Conservation (phyloP, 176 grass and related monocot genomes). For the Alloteropsis semialata region DNA sequence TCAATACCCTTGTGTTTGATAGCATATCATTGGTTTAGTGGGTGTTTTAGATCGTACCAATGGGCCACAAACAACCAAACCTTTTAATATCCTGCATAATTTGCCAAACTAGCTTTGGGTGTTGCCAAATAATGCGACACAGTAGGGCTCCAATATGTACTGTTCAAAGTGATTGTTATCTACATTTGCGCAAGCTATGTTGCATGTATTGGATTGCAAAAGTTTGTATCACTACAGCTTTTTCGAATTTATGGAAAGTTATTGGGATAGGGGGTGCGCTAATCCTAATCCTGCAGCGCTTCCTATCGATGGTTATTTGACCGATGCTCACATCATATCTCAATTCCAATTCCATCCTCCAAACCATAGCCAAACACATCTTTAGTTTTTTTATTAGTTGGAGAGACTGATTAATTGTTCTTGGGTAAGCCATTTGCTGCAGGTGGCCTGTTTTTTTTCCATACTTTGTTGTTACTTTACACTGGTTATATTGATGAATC, state of each 20-base stretch:
- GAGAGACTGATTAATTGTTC: slow-evolving; percentile 13
- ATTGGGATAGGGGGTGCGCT: background rate
- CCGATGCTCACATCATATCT: background rate
- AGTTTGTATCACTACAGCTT: background rate
- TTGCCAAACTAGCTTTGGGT: background rate
- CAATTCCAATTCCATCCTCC: background rate
- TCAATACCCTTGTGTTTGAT: background rate
- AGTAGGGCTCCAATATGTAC: background rate
- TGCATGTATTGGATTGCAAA: background rate
- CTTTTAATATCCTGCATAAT: background rate
- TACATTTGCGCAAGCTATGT: background rate
- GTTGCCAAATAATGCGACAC: background rate
- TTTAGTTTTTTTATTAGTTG: background rate
- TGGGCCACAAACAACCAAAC: background rate
- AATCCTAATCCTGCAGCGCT: background rate
- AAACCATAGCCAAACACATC: background rate
- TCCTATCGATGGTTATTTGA: background rate
- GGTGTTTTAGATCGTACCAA: background rate
- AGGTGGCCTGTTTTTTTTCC: background rate
- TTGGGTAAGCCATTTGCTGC: background rate
- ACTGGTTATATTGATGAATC: slow-evolving; percentile 7
- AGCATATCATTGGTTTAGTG: background rate
- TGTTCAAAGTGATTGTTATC: background rate
- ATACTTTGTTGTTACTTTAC: background rate
- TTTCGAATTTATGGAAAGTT: background rate